These are phyloP conservation scores for Pleurozium schreberi DNA, from an alignment of 225 moss, liverwort and hornwort species.

Conservation along the genomic window DNA sequence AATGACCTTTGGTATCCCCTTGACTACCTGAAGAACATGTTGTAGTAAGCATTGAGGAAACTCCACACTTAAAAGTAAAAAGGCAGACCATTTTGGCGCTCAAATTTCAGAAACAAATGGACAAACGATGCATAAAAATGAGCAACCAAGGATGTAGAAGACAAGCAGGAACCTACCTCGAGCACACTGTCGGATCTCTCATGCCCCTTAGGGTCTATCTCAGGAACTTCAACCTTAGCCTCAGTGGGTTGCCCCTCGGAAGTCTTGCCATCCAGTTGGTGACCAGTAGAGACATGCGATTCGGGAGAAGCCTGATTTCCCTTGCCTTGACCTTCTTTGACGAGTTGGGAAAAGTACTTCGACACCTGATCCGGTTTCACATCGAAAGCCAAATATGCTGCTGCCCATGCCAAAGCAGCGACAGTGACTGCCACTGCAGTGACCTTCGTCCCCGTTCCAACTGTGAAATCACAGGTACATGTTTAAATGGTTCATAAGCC, in stretches of 20 bases:
- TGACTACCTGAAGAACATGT: slow-evolving; percentile 38
- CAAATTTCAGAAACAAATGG: not conserved
- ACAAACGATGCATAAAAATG: not conserved
- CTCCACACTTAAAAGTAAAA: not conserved
- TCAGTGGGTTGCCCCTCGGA: not conserved
- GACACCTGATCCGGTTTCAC: slow-evolving; percentile 16
- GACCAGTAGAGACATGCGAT: not conserved
- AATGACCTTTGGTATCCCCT: slow-evolving; percentile 27
- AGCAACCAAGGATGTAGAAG: not conserved
- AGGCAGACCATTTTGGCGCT: not conserved
- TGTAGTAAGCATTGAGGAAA: slow-evolving; percentile 25
- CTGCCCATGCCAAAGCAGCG: slow-evolving; percentile 38
- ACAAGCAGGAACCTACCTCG: slow-evolving; percentile 6
- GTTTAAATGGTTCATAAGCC: not conserved
- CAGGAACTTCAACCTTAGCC: not conserved
- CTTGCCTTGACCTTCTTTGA: slow-evolving; percentile 15
- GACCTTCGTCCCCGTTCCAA: slow-evolving; percentile 26
- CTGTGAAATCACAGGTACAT: slow-evolving; percentile 9
- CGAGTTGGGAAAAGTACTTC: not conserved
- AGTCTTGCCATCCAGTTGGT: not conserved
- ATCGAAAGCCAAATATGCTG: slow-evolving; percentile 24
- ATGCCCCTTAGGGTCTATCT: not conserved
- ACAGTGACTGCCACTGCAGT: slow-evolving; percentile 36
- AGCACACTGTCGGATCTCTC: slow-evolving; percentile 5
- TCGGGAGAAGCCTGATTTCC: slow-evolving; percentile 2